These are phyloP conservation scores for Dendrobium nobile DNA, from an alignment of 106 monocot species.

Conservation along the genomic window DNA sequence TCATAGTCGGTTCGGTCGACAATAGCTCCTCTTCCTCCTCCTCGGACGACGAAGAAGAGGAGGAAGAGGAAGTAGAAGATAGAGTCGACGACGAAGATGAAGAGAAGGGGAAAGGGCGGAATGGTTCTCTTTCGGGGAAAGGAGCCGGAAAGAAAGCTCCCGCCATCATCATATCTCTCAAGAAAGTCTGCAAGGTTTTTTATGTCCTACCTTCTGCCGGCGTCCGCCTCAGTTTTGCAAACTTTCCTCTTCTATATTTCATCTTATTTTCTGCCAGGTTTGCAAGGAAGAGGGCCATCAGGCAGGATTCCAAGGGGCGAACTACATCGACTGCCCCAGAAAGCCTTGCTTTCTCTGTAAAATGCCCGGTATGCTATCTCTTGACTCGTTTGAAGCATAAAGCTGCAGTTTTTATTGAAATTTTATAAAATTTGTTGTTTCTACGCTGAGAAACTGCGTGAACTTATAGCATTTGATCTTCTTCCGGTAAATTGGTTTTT, in stretches of 20 bases:
- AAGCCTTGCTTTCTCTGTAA: constrained; percentile 94
- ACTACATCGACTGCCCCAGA: constrained; percentile 88
- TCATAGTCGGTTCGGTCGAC: constrained; percentile 4
- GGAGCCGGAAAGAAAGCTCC: constrained; percentile 14
- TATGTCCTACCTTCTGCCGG: not conserved
- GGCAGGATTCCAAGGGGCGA: constrained; percentile 79
- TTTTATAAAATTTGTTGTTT: not conserved
- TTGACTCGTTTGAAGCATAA: not conserved
- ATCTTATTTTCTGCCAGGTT: constrained; percentile 29
- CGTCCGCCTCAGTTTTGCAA: not conserved
- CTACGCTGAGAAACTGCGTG: too few relatives aligned
- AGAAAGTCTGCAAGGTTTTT: constrained; percentile 77
- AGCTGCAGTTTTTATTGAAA: not conserved
- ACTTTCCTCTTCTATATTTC: not conserved
- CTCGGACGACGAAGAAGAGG: constrained; percentile 26
- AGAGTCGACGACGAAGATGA: constrained; percentile 20
- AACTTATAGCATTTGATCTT: not conserved
- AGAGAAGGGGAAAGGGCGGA: constrained; percentile 3
- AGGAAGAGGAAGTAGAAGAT: constrained; percentile 18
- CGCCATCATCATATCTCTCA: constrained; percentile 57
- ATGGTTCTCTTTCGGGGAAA: not conserved
- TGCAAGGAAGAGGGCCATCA: constrained; percentile 75
- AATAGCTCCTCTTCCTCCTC: constrained; percentile 20
- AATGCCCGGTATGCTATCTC: constrained; percentile 46
- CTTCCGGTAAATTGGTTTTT: not conserved